A percentile compares a stretch with the other conserved stretches of the same genome.
These are phyloP conservation scores for Scedosporium boydii DNA, from an alignment of 2,329 filamentous ascomycete species.

Conservation along the genomic window DNA sequence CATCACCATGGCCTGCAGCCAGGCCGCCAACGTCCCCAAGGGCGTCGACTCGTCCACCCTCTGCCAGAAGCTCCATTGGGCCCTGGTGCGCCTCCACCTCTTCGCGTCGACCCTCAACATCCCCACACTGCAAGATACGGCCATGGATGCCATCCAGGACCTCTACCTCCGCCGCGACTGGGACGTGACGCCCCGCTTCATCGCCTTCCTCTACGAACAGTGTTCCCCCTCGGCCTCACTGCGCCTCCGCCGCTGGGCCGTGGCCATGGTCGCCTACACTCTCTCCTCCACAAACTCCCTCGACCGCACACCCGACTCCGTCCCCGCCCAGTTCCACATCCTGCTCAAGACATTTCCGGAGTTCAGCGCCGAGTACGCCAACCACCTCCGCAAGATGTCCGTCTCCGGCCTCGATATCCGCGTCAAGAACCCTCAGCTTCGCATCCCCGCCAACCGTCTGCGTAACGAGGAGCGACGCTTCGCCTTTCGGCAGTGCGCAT, in stretches of 20 bases:
- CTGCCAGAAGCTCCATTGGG: slow-evolving; percentile 40
- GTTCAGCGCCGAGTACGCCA: slow-evolving; percentile 39
- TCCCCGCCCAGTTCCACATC: slow-evolving; percentile 26
- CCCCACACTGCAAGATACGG: slow-evolving; percentile 41
- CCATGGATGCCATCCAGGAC: slow-evolving; percentile 51
- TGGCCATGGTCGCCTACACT: slow-evolving; percentile 51
- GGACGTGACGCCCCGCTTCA: slow-evolving; percentile 42
- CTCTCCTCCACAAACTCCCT: slow-evolving; percentile 21
- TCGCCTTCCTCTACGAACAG: slow-evolving; percentile 43
- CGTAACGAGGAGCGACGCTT: slow-evolving; percentile 48
- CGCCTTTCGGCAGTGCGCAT: slow-evolving; percentile 52
- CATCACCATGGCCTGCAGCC: slow-evolving; percentile 16
- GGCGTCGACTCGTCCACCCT: slow-evolving; percentile 14
- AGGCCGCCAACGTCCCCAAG: slow-evolving; percentile 5
- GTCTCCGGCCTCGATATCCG: slow-evolving; percentile 39
- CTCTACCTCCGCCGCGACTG: slow-evolving; percentile 49
- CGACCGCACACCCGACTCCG: slow-evolving; percentile 16
- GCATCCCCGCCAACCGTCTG: slow-evolving; percentile 45
- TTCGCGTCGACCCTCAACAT: slow-evolving; percentile 44
- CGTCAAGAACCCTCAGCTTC: slow-evolving; percentile 52
- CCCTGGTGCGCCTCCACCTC: slow-evolving; percentile 45
- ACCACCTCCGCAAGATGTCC: slow-evolving; percentile 43
- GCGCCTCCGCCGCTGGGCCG: slow-evolving; percentile 48
- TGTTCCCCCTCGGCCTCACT: slow-evolving; percentile 39
- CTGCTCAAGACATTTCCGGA: slow-evolving; percentile 35